phyloP scores from a whole-genome alignment of 1,284 basidiomycete genomes.

The Trichosporon ovoides region DNA sequence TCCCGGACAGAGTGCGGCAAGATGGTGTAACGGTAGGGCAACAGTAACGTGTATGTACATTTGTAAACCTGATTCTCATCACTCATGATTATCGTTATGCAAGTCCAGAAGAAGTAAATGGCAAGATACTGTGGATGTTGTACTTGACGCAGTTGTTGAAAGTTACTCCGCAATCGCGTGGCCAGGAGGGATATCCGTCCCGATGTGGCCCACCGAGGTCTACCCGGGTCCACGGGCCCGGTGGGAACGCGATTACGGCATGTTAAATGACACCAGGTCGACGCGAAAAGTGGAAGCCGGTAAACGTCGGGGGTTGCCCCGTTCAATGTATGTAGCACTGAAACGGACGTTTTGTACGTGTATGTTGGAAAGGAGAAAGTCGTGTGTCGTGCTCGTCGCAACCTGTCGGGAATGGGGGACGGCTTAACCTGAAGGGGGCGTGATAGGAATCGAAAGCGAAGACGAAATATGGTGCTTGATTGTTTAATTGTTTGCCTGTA shows the following conservation, averaged over 20 bases:
- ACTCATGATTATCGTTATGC: conserved; percentile 5
- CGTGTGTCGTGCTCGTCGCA: conserved; percentile 1
- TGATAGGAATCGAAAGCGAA: background rate
- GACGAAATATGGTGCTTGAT: background rate
- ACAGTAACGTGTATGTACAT: background rate
- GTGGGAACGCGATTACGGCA: background rate
- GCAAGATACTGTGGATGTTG: background rate
- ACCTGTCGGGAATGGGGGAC: background rate
- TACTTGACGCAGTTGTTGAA: background rate
- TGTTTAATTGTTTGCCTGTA: too few relatives aligned
- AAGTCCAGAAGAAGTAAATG: background rate
- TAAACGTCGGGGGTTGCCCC: background rate
- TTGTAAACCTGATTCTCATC: background rate
- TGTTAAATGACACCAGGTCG: conserved; percentile 2
- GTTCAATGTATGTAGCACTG: background rate
- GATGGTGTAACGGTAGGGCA: too few relatives aligned
- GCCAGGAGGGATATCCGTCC: background rate
- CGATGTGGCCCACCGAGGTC: background rate
- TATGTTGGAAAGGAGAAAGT: background rate
- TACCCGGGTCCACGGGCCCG: background rate
- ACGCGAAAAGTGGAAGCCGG: background rate
- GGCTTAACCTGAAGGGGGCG: background rate
- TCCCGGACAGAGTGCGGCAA: too few relatives aligned
- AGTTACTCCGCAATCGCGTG: background rate
- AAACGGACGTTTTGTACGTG: background rate